Conservation (phyloP, 202 grass and related monocot genomes). For the Panicum hallii region DNA sequence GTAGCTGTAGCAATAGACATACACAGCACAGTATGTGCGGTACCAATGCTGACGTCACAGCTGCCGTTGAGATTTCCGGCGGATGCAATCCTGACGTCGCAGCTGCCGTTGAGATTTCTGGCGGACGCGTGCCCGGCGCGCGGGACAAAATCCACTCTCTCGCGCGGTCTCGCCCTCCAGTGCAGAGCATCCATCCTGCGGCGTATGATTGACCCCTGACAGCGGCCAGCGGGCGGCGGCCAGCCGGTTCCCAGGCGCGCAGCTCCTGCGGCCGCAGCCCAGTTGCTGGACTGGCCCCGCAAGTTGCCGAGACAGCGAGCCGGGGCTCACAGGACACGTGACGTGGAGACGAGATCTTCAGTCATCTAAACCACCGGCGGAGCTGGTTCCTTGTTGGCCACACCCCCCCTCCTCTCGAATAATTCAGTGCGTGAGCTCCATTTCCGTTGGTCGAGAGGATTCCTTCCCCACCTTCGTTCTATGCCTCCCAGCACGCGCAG, state of each 20-base stretch:
- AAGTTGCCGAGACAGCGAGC: conserved; percentile 40
- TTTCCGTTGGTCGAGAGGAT: conserved; percentile 48
- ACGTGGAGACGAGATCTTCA: conserved; percentile 57
- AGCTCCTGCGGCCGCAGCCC: not conserved
- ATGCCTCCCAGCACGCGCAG: not conserved
- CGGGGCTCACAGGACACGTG: not conserved
- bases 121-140: too few relatives aligned
- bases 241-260: not conserved
- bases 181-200: conserved; percentile 9
- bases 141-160: too few relatives aligned
- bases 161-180: not conserved
- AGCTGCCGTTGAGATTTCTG: too few relatives aligned
- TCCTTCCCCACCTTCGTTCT: not conserved
- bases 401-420: conserved; percentile 26
- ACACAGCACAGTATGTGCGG: too few relatives aligned
- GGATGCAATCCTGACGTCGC: too few relatives aligned
- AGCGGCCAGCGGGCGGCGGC: not conserved
- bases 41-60: too few relatives aligned
- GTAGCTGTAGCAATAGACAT: too few relatives aligned
- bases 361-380: conserved; percentile 26
- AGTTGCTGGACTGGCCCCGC: conserved; percentile 21
- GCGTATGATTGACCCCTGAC: conserved; percentile 9
- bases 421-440: conserved; percentile 32
- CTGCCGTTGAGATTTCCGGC: too few relatives aligned
- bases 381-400: conserved; percentile 1